A percentile compares a stretch with the other conserved stretches of the same genome.
These are phyloP conservation scores for Vaccinium macrocarpon DNA, from an alignment of 148 eudicot species.

Conservation along the genomic window DNA sequence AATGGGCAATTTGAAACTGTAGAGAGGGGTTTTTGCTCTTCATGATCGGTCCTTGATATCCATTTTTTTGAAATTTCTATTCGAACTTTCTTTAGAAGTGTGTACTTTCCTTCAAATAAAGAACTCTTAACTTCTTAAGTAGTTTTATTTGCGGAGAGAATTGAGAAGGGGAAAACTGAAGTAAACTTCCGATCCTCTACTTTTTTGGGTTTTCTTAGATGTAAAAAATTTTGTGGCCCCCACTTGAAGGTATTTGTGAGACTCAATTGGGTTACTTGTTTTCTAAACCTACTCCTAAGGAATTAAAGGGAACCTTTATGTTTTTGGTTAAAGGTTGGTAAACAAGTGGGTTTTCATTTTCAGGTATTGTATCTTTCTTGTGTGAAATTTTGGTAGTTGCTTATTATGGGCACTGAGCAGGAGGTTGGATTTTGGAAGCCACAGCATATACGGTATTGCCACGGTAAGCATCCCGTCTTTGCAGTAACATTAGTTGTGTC, in stretches of 20 bases:
- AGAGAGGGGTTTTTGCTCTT: background rate
- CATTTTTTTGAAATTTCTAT: background rate
- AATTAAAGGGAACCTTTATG: background rate
- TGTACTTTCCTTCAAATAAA: no score
- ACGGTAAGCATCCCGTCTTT: slow-evolving; percentile 17
- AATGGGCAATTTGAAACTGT: background rate
- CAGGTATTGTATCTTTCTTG: background rate
- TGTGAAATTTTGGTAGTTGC: background rate
- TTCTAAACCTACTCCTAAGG: background rate
- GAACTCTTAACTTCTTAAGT: no score
- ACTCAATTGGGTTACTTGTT: background rate
- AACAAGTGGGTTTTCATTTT: slow-evolving; percentile 2
- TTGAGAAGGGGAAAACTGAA: background rate
- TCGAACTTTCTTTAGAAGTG: background rate
- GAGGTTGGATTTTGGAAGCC: slow-evolving; percentile 15
- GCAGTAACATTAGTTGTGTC: background rate
- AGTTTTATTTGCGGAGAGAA: background rate
- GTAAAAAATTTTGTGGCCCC: background rate
- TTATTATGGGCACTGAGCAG: slow-evolving; percentile 15
- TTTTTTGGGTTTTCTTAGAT: background rate
- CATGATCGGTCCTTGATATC: background rate
- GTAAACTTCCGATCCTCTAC: background rate
- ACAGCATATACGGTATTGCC: slow-evolving; percentile 20
- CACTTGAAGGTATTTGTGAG: background rate
- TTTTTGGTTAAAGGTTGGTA: slow-evolving; percentile 16